phyloP scores from a whole-genome alignment of 1,284 basidiomycete species.

The Cryptococcus sp. region DNA sequence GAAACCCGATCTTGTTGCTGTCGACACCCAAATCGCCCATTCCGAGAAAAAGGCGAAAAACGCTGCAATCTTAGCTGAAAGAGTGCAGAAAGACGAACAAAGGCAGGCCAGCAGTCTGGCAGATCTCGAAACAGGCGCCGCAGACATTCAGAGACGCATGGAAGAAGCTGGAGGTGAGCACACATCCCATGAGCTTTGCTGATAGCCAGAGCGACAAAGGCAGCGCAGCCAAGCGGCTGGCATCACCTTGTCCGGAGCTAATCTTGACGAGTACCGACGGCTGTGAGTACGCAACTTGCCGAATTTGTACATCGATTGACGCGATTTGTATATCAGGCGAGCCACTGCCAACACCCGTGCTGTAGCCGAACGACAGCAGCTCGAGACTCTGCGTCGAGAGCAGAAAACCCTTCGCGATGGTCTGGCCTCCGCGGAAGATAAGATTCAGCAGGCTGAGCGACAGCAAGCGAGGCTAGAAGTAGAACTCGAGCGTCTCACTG shows the following conservation, averaged over 20 bases:
- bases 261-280: constrained; percentile 81
- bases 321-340: constrained; percentile 15
- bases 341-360: constrained; percentile 70
- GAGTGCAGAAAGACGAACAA: constrained; percentile 68
- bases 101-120: constrained; percentile 67
- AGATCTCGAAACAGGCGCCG: constrained; percentile 66
- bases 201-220: constrained; percentile 67
- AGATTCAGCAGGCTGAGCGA: constrained; percentile 65
- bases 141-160: constrained; percentile 68
- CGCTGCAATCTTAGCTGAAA: constrained; percentile 65
- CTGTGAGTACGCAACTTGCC: constrained; percentile 60
- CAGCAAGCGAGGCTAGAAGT: constrained; percentile 65
- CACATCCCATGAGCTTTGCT: background rate
- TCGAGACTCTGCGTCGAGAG: constrained; percentile 80
- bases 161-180: constrained; percentile 71
- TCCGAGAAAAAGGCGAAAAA: constrained; percentile 75
- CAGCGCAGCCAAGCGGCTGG: constrained; percentile 69
- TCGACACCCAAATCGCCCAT: constrained; percentile 86
- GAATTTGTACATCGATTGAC: too few relatives aligned
- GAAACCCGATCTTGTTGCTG: constrained; percentile 77
- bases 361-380: constrained; percentile 80
- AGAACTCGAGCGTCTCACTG: constrained; percentile 63
- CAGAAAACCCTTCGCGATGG: constrained; percentile 72
- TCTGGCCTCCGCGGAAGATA: constrained; percentile 60
- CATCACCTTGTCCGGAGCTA: constrained; percentile 76